Evolutionary conservation across 352 stramenopile species (phyloP).

Genomic region (Phytopythium vexans): DNA sequence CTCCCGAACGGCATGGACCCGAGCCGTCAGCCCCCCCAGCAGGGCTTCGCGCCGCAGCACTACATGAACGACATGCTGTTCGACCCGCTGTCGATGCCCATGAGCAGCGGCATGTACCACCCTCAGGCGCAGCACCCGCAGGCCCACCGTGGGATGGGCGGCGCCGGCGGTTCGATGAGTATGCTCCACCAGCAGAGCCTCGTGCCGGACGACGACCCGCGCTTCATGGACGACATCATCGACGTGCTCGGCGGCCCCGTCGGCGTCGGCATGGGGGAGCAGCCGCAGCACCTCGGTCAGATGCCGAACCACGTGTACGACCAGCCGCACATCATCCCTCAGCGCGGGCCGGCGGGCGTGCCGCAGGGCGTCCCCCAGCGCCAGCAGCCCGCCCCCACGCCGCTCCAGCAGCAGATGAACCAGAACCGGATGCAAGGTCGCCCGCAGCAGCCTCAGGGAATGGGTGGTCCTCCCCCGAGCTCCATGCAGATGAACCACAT

Average conservation of each 20-base stretch:
- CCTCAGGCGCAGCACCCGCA: slow-evolving; percentile 33
- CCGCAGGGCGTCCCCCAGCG: slow-evolving; percentile 23
- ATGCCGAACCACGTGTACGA: slow-evolving; percentile 60
- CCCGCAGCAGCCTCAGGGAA: slow-evolving; percentile 14
- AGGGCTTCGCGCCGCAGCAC: slow-evolving; percentile 49
- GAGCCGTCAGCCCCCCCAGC: slow-evolving; percentile 22
- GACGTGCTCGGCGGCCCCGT: slow-evolving; percentile 49
- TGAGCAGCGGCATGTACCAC: slow-evolving; percentile 61
- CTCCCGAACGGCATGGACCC: slow-evolving; percentile 36
- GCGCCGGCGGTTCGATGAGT: slow-evolving; percentile 23
- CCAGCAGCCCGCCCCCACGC: slow-evolving; percentile 21
- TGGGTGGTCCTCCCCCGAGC: slow-evolving; percentile 9
- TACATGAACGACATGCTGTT: slow-evolving; percentile 84
- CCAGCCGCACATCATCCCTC: slow-evolving; percentile 51
- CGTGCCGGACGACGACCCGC: slow-evolving; percentile 62
- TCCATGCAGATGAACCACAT: slow-evolving; percentile 24
- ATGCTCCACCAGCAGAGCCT: slow-evolving; percentile 50
- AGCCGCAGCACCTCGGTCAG: slow-evolving; percentile 46
- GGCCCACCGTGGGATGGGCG: slow-evolving; percentile 25
- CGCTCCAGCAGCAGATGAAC: slow-evolving; percentile 35
- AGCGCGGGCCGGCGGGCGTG: slow-evolving; percentile 29
- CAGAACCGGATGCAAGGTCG: slow-evolving; percentile 27
- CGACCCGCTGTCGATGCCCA: slow-evolving; percentile 53
- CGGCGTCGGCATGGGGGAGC: slow-evolving; percentile 40
- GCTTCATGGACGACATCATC: slow-evolving; percentile 72